phyloP scores from a whole-genome alignment of 345 rosid species.

The sweet orange (Citrus sinensis) region DNA sequence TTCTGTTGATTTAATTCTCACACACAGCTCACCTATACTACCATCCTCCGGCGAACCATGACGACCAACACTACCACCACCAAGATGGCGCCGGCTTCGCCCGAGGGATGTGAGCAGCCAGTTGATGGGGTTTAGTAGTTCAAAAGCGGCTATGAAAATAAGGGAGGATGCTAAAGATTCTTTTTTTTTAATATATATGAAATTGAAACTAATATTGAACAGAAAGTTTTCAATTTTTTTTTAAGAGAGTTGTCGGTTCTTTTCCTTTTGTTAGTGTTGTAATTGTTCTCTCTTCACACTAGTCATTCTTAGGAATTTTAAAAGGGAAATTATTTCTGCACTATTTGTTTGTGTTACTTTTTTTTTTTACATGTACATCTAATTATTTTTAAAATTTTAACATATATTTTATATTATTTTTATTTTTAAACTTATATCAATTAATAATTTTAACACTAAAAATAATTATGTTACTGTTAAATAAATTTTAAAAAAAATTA shows the following conservation, averaged over 20 bases:
- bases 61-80: conserved; percentile 21
- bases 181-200: conserved; percentile 6
- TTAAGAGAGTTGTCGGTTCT: not conserved
- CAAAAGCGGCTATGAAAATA: not conserved
- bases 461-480: too few relatives aligned
- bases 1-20: too few relatives aligned
- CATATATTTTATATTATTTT: too few relatives aligned
- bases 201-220: not conserved
- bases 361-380: too few relatives aligned
- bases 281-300: not conserved
- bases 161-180: too few relatives aligned
- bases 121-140: conserved; percentile 10
- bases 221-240: not conserved
- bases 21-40: conserved; percentile 76
- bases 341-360: too few relatives aligned
- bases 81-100: not conserved
- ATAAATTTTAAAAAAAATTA: too few relatives aligned
- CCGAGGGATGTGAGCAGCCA: not conserved
- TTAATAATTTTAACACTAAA: too few relatives aligned
- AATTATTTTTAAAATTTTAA: too few relatives aligned
- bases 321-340: too few relatives aligned
- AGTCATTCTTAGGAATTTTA: not conserved
- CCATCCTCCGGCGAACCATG: conserved; percentile 61
- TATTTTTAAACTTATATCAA: too few relatives aligned
- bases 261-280: not conserved